These are phyloP conservation scores for Penicillium longicatenatum DNA, from an alignment of 495 filamentous ascomycete genomes.

Conservation along the genomic window DNA sequence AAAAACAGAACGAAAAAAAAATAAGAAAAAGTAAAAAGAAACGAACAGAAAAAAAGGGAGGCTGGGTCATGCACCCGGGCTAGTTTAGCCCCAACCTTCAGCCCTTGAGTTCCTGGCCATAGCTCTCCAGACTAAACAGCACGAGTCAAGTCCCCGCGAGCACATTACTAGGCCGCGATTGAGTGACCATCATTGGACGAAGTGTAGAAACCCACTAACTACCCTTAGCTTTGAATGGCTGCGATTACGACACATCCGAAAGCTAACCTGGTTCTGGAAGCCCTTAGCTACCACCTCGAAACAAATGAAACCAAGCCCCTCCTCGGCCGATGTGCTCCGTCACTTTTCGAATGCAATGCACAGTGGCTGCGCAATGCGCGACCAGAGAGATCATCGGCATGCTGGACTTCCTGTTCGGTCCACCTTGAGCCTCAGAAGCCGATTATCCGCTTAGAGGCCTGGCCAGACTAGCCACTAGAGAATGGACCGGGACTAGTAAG, in stretches of 20 bases:
- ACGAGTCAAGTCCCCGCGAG: constrained; percentile 8
- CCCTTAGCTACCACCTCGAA: neutral
- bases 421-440: constrained; percentile 24
- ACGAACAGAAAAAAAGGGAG: constrained; percentile 2
- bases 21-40: constrained; percentile 1
- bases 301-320: constrained; percentile 7
- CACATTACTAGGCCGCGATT: neutral
- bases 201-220: neutral
- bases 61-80: constrained; percentile 18
- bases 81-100: constrained; percentile 31
- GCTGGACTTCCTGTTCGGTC: constrained; percentile 7
- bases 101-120: constrained; percentile 17
- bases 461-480: constrained; percentile 1
- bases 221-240: constrained; percentile 13
- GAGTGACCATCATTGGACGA: neutral
- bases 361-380: constrained; percentile 6
- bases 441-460: constrained; percentile 12
- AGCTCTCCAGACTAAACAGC: neutral
- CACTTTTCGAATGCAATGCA: constrained; percentile 9
- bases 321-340: constrained; percentile 4
- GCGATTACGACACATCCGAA: constrained; percentile 17
- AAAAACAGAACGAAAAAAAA: constrained; percentile 4
- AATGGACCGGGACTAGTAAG: neutral
- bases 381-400: constrained; percentile 10
- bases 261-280: constrained; percentile 33